Base-by-base conservation (phyloP, 257 asterid genomes). In the Catharanthus roseus region DNA sequence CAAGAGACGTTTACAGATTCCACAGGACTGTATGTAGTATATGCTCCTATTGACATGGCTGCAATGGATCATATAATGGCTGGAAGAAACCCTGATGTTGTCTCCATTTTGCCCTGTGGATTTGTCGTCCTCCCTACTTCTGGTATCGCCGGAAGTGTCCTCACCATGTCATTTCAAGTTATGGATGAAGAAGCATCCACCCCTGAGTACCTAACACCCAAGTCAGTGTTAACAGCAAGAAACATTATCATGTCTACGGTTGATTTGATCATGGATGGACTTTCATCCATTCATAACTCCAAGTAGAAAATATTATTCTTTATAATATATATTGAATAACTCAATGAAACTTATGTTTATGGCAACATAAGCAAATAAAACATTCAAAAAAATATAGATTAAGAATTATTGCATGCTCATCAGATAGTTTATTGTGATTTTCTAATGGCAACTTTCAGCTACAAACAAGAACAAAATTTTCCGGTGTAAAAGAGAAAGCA, bases 1-100 rank as follows among this genome's bases (percentile, higher is more conserved):
- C 86, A 85, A 70, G 93, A 87, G 28, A 83, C 80, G 74, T 83
- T 80, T 73, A 76, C 61, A 2, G 88, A 85, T 77, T 74, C 86
- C 24, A 72, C 79, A 21, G 78, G 79, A 5, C 64, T 57, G 58
- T 85, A 83, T 73, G 39, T 83, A 10, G 76, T 72, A 12, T 80
- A 79, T 26, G 79, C 86, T 34, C 92, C 92, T 10, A 26, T 87
- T 6, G 85, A 87, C 67, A 12, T 64, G 44, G 68, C 75, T 4
- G 73, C 83, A 10, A 72, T 79, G 80, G 69, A 82, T 15, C 71
- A 73, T 24, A 74, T 85, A 45, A 26, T 72, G 78, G 79, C 78
- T 67, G 88, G 89, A 19, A 75, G 80, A 42, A 55, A 77, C 66
- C 41, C 75, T 10, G 88, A 85, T 34, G 3, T 50, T 47, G 88